Conservation (phyloP, 2,329 filamentous ascomycete species). For the Phaeoacremonium minimum region DNA sequence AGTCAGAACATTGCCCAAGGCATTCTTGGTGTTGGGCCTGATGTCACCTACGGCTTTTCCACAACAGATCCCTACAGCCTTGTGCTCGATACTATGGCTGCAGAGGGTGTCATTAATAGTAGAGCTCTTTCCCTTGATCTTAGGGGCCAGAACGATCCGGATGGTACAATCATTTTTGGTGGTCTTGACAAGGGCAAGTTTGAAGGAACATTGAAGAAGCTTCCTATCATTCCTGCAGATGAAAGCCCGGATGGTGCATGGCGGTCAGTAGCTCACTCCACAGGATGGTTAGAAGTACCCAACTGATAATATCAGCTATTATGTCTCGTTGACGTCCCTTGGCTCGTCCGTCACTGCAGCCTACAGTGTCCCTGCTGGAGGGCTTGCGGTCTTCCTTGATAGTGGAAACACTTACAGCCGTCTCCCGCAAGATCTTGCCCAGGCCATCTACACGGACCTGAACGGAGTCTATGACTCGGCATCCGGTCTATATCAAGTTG, state of each 20-base stretch:
- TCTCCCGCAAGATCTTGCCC: background rate
- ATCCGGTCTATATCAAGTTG: background rate
- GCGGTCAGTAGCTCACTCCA: too few relatives aligned
- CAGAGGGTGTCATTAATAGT: constrained; percentile 5
- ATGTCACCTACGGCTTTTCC: background rate
- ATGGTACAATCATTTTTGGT: constrained; percentile 8
- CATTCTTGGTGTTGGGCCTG: constrained; percentile 1
- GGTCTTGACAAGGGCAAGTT: constrained; percentile 6
- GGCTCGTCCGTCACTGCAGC: background rate
- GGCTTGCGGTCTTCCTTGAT: background rate
- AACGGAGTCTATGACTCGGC: background rate
- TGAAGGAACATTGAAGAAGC: constrained; percentile 6
- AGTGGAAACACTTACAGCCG: background rate
- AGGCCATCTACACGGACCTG: background rate
- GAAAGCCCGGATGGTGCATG: too few relatives aligned
- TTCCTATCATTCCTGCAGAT: constrained; percentile 10
- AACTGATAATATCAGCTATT: too few relatives aligned
- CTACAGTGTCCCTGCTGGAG: background rate
- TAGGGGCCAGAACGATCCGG: background rate
- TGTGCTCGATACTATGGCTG: constrained; percentile 3
- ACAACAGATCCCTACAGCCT: background rate
- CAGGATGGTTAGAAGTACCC: too few relatives aligned
- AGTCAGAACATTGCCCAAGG: background rate
- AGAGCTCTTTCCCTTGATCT: constrained; percentile 5
- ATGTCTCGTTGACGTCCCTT: too few relatives aligned